Evolutionary conservation across 768 basidiomycete species (phyloP).

Genomic region (Trichaptum fuscoviolaceum): DNA sequence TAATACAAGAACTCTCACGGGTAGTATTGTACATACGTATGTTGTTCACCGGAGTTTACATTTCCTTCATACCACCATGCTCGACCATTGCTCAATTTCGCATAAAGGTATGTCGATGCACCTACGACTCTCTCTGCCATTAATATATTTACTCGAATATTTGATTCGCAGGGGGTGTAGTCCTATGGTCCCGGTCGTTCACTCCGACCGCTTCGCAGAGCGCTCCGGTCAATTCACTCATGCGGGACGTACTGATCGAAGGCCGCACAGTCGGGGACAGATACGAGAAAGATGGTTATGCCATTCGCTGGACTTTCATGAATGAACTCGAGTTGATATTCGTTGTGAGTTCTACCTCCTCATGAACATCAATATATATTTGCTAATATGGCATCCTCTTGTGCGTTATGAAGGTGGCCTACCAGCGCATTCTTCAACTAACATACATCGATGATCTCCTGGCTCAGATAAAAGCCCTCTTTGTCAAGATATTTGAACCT

Average conservation of each 20-base stretch:
- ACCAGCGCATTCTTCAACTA: slow-evolving; percentile 92
- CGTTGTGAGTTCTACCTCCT: slow-evolving; percentile 55
- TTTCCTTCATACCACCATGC: slow-evolving; percentile 43
- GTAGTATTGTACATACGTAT: too few relatives aligned
- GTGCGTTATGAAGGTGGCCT: slow-evolving; percentile 64
- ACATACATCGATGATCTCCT: slow-evolving; percentile 92
- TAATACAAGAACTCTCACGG: too few relatives aligned
- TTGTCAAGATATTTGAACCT: slow-evolving; percentile 82
- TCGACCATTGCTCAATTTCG: slow-evolving; percentile 94
- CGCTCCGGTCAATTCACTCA: slow-evolving; percentile 80
- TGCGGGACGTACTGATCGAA: slow-evolving; percentile 89
- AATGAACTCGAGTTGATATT: slow-evolving; percentile 97
- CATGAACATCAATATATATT: background rate
- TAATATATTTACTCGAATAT: slow-evolving; percentile 9
- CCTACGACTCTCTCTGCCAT: background rate
- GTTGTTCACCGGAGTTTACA: background rate
- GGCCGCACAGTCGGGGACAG: slow-evolving; percentile 75
- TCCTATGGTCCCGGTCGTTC: slow-evolving; percentile 93
- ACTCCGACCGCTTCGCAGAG: slow-evolving; percentile 77
- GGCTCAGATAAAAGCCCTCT: slow-evolving; percentile 71
- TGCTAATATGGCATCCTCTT: slow-evolving; percentile 9
- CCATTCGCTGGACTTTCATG: slow-evolving; percentile 90
- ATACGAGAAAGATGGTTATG: slow-evolving; percentile 92
- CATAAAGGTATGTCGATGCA: slow-evolving; percentile 62
- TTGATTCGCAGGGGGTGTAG: slow-evolving; percentile 65